Base-by-base conservation (phyloP, 768 basidiomycete species). In the Lentinula edodes region DNA sequence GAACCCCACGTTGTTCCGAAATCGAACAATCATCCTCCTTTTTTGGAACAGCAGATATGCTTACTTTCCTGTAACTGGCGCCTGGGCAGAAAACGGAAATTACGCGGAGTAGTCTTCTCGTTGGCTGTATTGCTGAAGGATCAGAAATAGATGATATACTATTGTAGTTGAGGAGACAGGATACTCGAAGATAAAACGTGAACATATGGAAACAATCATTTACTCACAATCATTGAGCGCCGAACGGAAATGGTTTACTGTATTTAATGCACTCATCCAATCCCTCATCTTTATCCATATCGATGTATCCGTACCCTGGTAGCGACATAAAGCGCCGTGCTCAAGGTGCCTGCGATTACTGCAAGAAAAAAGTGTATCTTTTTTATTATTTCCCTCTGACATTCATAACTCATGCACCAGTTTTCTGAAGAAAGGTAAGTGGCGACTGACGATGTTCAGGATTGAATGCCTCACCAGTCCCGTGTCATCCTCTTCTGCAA, bases 291-390 rank as follows among this genome's bases (percentile, higher is more conserved):
- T n/a, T 15, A 34, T 20, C 10, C n/a, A 20, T 18, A 0, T 43
- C 55, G 1, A 56, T 56, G 55, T 43, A 43, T 43, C 55, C 55
- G 16, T 54, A 54, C 55, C 39, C 38, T 28, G 28, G 28, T 13
- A 41, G 9, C 12, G 39, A 56, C 23, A 56, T 18, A 56, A 56
- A 43, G 23, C 55, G 55, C 1, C 55, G 55, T 12, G 18, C 55
- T 9, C 55, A 56, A 32, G 55, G 55, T 3, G 55, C 55, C 13
- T 56, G 55, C 41, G 55, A 56, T 43, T 56, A 20, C 28, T 56
- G 55, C 32, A 38, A 41, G 15, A 56, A 56, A 32, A 28, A 28
- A 3, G 28, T 28, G 28, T 3, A 28, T 28, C 3, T 28, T 5
- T 23, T 15, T n/a, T 0, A n/a, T 35, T 8, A 13, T 13, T 13